Conservation (phyloP, 768 basidiomycete species). For the Leccinum rimulosum region DNA sequence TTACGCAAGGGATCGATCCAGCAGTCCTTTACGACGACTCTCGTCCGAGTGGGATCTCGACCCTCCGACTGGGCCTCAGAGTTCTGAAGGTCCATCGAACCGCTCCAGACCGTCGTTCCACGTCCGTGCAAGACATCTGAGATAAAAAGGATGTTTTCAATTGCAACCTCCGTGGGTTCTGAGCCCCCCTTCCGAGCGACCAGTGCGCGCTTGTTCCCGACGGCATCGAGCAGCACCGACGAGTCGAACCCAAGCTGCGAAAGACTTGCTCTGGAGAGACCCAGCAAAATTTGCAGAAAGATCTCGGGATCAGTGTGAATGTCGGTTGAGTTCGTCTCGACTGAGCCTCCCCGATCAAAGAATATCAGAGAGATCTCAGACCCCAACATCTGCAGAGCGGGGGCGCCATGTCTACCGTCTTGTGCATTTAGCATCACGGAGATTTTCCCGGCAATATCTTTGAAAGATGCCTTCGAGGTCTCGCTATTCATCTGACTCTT, state of each 20-base stretch:
- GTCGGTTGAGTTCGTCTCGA: background rate
- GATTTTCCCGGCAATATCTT: background rate
- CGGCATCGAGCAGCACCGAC: background rate
- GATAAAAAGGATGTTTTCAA: background rate
- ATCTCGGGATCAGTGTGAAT: background rate
- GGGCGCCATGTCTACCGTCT: background rate
- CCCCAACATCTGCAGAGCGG: background rate
- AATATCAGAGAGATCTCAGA: background rate
- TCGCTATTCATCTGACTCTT: background rate
- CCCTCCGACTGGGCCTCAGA: background rate
- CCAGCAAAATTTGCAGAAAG: background rate
- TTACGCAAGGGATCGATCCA: background rate
- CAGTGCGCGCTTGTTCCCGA: background rate
- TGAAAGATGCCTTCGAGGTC: background rate
- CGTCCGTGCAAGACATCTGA: background rate
- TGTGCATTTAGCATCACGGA: background rate
- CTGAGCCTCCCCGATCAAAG: background rate
- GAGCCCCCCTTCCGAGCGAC: background rate
- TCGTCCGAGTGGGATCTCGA: background rate
- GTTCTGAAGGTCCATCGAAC: background rate
- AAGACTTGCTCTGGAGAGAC: background rate
- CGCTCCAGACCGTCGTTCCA: background rate
- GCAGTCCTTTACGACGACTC: background rate
- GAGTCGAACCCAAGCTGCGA: background rate
- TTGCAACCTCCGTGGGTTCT: background rate